A percentile compares a stretch with the other conserved stretches of the same genome.
Conservation (phyloP, 2,329 filamentous ascomycete species). For the Huntiella savannae region DNA sequence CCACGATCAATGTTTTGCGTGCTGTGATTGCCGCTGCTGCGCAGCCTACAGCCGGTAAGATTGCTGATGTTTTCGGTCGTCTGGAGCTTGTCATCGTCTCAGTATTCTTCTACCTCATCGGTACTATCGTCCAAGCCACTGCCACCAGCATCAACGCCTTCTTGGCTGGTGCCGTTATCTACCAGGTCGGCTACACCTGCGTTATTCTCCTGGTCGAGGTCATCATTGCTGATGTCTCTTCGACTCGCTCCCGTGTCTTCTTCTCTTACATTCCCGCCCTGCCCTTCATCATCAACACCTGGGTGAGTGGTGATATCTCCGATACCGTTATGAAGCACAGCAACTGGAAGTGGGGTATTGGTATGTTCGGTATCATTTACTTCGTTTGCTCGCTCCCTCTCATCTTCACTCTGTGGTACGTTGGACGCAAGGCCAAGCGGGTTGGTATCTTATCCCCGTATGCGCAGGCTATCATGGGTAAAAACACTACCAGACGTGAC, state of each 20-base stretch:
- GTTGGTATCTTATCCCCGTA: slow-evolving; percentile 26
- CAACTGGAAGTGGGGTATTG: slow-evolving; percentile 43
- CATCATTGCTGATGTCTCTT: slow-evolving; percentile 44
- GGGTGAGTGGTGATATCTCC: slow-evolving; percentile 41
- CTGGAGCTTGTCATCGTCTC: slow-evolving; percentile 36
- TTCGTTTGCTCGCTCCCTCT: slow-evolving; percentile 37
- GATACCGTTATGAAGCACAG: slow-evolving; percentile 27
- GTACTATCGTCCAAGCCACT: slow-evolving; percentile 37
- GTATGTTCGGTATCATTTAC: slow-evolving; percentile 47
- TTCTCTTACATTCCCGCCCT: slow-evolving; percentile 44
- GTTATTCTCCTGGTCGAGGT: slow-evolving; percentile 43
- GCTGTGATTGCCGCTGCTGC: slow-evolving; percentile 40
- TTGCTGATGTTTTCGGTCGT: slow-evolving; percentile 45
- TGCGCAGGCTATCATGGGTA: slow-evolving; percentile 17
- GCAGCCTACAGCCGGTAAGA: slow-evolving; percentile 36
- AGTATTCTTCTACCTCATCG: slow-evolving; percentile 39
- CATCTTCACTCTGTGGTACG: slow-evolving; percentile 30
- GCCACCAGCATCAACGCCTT: slow-evolving; percentile 31
- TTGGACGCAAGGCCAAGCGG: slow-evolving; percentile 32
- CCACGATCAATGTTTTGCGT: slow-evolving; percentile 38
- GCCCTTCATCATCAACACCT: slow-evolving; percentile 45
- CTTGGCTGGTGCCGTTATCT: slow-evolving; percentile 37
- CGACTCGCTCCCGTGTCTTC: slow-evolving; percentile 40
- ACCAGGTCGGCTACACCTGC: slow-evolving; percentile 44
- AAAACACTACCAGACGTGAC: slow-evolving; percentile 15